Evolutionary conservation across 345 rosid genomes (phyloP).

Genomic region (Pelargonium nanum): DNA sequence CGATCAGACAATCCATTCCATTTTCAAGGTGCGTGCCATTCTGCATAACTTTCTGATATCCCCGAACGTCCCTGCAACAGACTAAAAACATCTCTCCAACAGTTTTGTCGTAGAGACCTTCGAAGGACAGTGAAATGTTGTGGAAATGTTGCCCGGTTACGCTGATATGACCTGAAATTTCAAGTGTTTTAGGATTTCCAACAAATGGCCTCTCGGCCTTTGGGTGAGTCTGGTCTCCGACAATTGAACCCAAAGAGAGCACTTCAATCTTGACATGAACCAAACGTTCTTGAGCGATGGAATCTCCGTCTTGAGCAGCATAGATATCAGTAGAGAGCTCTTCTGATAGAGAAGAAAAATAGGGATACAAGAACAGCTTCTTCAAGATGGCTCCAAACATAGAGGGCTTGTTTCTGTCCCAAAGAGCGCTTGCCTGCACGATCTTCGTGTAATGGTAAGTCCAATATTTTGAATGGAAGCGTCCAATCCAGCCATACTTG

Average conservation of each 20-base stretch:
- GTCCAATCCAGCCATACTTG: too few relatives aligned
- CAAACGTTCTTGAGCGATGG: background rate
- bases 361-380: too few relatives aligned
- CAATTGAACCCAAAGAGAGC: slow-evolving; percentile 12
- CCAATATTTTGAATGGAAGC: too few relatives aligned
- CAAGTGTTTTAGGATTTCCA: background rate
- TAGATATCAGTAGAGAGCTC: slow-evolving; percentile 2
- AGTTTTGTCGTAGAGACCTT: slow-evolving; percentile 15
- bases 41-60: too few relatives aligned
- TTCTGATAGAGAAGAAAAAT: slow-evolving; percentile 1
- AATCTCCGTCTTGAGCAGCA: background rate
- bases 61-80: slow-evolving; percentile 14
- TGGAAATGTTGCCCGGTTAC: background rate
- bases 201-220: too few relatives aligned
- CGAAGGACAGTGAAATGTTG: slow-evolving; percentile 7
- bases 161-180: background rate
- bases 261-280: background rate
- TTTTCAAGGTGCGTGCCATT: background rate
- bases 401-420: too few relatives aligned
- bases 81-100: slow-evolving; percentile 13
- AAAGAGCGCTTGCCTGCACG: too few relatives aligned
- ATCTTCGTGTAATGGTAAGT: too few relatives aligned
- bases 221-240: too few relatives aligned
- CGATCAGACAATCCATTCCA: slow-evolving; percentile 11
- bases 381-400: too few relatives aligned